These are phyloP conservation scores for Lobosporangium transversale DNA, from an alignment of 192 early-diverging fungal genomes.

Conservation along the genomic window DNA sequence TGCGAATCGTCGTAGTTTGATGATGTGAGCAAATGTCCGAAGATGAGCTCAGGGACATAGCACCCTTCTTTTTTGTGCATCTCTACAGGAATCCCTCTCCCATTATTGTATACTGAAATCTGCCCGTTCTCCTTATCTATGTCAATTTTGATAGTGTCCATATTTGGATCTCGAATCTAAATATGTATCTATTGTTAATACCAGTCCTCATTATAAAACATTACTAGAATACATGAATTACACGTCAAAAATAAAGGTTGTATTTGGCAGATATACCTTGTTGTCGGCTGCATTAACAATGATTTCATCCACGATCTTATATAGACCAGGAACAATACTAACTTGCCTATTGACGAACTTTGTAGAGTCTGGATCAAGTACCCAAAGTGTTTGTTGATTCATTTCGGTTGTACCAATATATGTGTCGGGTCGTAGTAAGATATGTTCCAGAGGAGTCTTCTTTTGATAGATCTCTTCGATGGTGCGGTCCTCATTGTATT, in stretches of 20 bases:
- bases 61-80: conserved; percentile 89
- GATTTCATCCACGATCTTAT: conserved; percentile 99
- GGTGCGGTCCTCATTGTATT: conserved; percentile 53
- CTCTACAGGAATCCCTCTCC: conserved; percentile 93
- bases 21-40: conserved; percentile 95
- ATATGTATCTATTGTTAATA: too few species aligned
- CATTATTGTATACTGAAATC: conserved; percentile 95
- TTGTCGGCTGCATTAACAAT: conserved; percentile 97
- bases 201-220: too few species aligned
- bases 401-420: conserved; percentile 95
- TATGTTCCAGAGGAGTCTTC: conserved; percentile 95
- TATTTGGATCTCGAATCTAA: conserved; percentile 84
- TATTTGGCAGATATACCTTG: too few species aligned
- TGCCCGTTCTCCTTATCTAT: conserved; percentile 81
- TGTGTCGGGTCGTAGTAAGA: conserved; percentile 92
- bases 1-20: conserved; percentile 97
- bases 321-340: conserved; percentile 87
- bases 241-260: too few species aligned
- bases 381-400: conserved; percentile 86
- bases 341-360: conserved; percentile 68
- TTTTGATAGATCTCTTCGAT: conserved; percentile 95
- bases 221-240: too few species aligned
- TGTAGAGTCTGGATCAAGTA: conserved; percentile 77
- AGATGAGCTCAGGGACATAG: conserved; percentile 97
- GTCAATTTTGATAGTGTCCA: conserved; percentile 89